Percentiles rank a stretch among this genome's conserved stretches.
Conservation (phyloP, 208 protist species). For the Acanthamoeba royreba region DNA sequence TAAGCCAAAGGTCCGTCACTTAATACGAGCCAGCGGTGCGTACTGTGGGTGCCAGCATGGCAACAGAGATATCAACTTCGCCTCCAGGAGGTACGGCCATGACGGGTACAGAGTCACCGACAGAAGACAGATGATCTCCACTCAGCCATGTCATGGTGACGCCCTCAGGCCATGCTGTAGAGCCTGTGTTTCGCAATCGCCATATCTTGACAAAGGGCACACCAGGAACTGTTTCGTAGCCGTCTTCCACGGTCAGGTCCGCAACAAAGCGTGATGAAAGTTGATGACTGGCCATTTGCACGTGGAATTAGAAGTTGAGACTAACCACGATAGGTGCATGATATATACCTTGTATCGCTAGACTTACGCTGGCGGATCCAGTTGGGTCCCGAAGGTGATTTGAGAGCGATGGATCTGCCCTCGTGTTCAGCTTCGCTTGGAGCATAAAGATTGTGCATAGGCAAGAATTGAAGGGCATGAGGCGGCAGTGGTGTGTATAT, state of each 20-base stretch:
- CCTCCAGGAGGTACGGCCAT: background rate
- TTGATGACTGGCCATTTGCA: background rate
- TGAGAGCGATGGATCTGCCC: background rate
- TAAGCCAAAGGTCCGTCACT: no score
- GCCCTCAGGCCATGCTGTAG: background rate
- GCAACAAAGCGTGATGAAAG: slow-evolving; percentile 20
- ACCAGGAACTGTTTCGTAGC: background rate
- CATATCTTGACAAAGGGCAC: slow-evolving; percentile 58
- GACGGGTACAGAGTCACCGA: background rate
- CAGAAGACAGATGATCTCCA: slow-evolving; percentile 13
- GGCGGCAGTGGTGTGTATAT: background rate
- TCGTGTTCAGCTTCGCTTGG: background rate
- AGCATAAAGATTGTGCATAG: background rate
- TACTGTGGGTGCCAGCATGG: slow-evolving; percentile 38
- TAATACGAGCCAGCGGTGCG: background rate
- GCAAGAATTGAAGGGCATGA: background rate
- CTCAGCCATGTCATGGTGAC: background rate
- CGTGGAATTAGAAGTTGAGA: background rate
- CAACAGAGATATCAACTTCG: slow-evolving; percentile 49
- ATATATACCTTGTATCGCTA: background rate
- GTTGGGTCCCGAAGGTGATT: background rate
- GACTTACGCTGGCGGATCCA: background rate
- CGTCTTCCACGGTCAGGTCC: slow-evolving; percentile 49
- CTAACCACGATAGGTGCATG: background rate
- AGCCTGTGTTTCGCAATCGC: slow-evolving; percentile 44